These are phyloP conservation scores for Liriodendron chinense DNA, from an alignment of 164 flowering plant species.

Conservation along the genomic window DNA sequence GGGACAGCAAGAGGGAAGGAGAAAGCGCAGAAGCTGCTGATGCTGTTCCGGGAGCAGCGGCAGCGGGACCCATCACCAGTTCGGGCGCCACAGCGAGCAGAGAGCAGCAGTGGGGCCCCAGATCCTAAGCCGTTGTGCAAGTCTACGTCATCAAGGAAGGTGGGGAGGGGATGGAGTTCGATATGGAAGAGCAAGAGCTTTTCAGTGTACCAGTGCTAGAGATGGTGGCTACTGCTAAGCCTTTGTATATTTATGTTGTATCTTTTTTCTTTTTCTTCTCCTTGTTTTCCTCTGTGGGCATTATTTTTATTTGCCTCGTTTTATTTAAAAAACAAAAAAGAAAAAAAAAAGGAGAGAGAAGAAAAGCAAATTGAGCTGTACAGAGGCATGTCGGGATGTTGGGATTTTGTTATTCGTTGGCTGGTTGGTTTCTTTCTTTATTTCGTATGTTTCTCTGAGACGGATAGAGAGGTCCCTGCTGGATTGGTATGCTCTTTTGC, in stretches of 20 bases:
- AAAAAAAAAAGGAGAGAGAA: background rate
- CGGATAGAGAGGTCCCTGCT: background rate
- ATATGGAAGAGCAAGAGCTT: constrained; percentile 70
- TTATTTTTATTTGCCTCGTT: constrained; percentile 11
- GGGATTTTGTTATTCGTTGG: constrained; percentile 14
- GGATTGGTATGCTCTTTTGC: background rate
- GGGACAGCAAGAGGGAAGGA: constrained; percentile 85
- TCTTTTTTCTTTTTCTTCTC: constrained; percentile 16
- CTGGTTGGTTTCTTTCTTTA: background rate
- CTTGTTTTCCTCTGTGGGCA: constrained; percentile 17
- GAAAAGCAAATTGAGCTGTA: constrained; percentile 20
- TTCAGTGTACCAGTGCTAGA: constrained; percentile 52
- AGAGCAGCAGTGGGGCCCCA: constrained; percentile 17
- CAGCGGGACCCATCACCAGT: constrained; percentile 61
- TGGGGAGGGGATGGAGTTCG: constrained; percentile 50
- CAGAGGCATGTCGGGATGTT: constrained; percentile 31
- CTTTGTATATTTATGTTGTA: constrained; percentile 45
- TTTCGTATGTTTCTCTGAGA: background rate
- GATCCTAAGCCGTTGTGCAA: constrained; percentile 53
- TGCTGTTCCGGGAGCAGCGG: constrained; percentile 83
- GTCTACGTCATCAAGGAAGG: constrained; percentile 50
- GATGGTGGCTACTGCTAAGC: constrained; percentile 1
- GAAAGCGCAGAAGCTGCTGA: constrained; percentile 82
- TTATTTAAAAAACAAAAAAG: constrained; percentile 25
- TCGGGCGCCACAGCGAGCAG: constrained; percentile 18